Conservation (phyloP, 371 early-diverging fungal genomes). For the Rhizopus delemar region DNA sequence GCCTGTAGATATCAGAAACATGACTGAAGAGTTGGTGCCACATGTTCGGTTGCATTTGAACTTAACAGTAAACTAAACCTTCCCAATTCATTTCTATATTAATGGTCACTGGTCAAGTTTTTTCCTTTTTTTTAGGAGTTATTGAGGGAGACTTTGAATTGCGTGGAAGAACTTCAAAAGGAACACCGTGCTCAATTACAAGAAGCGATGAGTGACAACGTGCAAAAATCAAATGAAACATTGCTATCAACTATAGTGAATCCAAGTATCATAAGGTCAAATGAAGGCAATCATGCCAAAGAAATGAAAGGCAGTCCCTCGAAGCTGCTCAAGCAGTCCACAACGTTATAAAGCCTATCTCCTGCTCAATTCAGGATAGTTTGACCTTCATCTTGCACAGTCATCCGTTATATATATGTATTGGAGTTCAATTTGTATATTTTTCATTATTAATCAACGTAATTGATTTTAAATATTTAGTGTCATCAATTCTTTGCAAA, state of each 20-base stretch:
- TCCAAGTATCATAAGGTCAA: conserved; percentile 16
- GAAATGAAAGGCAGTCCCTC: conserved; percentile 13
- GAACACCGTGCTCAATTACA: conserved; percentile 14
- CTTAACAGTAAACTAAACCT: conserved; percentile 6
- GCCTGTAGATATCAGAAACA: conserved; percentile 5
- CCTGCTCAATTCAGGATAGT: background rate
- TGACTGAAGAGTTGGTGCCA: conserved; percentile 8
- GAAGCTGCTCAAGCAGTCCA: conserved; percentile 4
- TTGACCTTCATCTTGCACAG: background rate
- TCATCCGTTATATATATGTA: background rate
- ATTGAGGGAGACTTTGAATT: conserved; percentile 10
- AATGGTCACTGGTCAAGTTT: conserved; percentile 11
- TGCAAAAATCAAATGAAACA: conserved; percentile 7
- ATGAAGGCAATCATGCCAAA: conserved; percentile 19
- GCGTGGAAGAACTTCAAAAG: conserved; percentile 14
- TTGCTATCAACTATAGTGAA: conserved; percentile 11
- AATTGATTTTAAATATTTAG: background rate
- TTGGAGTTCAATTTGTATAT: conserved; percentile 1
- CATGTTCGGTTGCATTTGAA: conserved; percentile 9
- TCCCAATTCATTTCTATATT: conserved; percentile 8
- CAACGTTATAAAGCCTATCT: background rate
- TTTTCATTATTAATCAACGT: conserved; percentile 4
- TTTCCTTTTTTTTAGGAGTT: conserved; percentile 4
- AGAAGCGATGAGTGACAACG: conserved; percentile 10
- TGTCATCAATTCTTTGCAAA: conserved; percentile 8